These are phyloP conservation scores for Alternaria ventricosa DNA, from an alignment of 2,329 filamentous ascomycete genomes.

Conservation along the genomic window DNA sequence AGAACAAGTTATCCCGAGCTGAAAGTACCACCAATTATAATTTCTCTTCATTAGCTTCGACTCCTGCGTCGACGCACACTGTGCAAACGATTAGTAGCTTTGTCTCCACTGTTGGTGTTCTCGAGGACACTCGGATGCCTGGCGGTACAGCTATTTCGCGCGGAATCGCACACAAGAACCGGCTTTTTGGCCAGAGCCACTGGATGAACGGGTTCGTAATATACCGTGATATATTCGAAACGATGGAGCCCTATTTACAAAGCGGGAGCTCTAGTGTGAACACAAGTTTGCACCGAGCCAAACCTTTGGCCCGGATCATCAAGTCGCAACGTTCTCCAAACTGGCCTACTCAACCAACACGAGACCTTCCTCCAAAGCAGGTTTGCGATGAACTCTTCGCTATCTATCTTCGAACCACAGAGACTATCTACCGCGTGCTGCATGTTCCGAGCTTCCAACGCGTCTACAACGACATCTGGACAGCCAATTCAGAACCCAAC, in stretches of 20 bases:
- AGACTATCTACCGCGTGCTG: constrained; percentile 58
- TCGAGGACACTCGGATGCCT: constrained; percentile 45
- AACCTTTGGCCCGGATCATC: constrained; percentile 60
- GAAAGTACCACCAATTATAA: constrained; percentile 9
- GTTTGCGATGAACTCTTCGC: constrained; percentile 58
- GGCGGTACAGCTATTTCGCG: constrained; percentile 47
- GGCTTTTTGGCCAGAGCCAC: constrained; percentile 64
- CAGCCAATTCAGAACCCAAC: constrained; percentile 34
- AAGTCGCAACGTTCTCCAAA: constrained; percentile 57
- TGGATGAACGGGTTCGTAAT: constrained; percentile 60
- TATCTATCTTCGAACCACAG: constrained; percentile 58
- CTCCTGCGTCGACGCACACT: constrained; percentile 26
- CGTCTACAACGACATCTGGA: constrained; percentile 62
- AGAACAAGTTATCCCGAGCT: constrained; percentile 47
- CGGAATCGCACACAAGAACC: constrained; percentile 61
- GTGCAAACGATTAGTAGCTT: constrained; percentile 52
- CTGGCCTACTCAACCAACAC: constrained; percentile 55
- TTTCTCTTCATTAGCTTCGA: constrained; percentile 2
- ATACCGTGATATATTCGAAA: constrained; percentile 53
- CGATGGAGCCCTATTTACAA: constrained; percentile 52
- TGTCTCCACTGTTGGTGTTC: constrained; percentile 54
- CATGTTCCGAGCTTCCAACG: constrained; percentile 59
- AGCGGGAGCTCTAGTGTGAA: constrained; percentile 49
- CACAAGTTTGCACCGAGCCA: constrained; percentile 57
- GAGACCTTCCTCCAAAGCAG: constrained; percentile 56